phyloP scores from a whole-genome alignment of 2,329 filamentous ascomycete genomes.

The Fusarium marasasianum region DNA sequence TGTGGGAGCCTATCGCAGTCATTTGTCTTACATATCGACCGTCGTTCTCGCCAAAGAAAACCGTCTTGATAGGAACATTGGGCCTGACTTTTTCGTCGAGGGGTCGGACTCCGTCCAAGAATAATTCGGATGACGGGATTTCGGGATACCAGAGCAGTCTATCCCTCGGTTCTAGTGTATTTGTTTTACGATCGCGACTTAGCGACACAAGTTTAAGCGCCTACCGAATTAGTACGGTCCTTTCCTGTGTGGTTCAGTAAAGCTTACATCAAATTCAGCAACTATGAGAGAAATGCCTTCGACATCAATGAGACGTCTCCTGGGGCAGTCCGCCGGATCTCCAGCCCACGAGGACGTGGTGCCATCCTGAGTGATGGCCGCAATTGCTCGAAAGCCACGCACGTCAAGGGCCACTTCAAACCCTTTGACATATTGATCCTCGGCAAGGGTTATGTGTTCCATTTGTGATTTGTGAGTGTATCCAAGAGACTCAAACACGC shows the following conservation, averaged over 20 bases:
- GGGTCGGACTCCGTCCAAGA: background rate
- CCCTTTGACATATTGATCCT: background rate
- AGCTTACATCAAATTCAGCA: background rate
- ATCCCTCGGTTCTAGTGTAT: background rate
- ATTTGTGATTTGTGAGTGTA: background rate
- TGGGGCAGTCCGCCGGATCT: background rate
- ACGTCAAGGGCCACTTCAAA: background rate
- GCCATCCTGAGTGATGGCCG: background rate
- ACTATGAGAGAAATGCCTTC: background rate
- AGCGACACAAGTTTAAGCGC: conserved; percentile 22
- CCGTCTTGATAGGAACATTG: background rate
- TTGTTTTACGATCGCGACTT: background rate
- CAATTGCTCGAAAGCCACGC: background rate
- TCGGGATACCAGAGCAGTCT: conserved; percentile 22
- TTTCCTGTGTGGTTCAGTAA: fast-evolving
- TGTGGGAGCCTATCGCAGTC: background rate
- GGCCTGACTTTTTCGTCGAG: fast-evolving
- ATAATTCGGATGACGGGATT: background rate
- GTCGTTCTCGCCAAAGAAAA: conserved; percentile 20
- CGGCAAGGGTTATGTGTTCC: background rate
- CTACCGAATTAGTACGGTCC: background rate
- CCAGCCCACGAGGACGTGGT: background rate
- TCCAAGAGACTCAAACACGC: background rate
- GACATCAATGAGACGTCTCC: background rate
- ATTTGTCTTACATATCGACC: background rate